phyloP scores from a whole-genome alignment of 2,329 filamentous ascomycete genomes.

The Paraphoma sp. region DNA sequence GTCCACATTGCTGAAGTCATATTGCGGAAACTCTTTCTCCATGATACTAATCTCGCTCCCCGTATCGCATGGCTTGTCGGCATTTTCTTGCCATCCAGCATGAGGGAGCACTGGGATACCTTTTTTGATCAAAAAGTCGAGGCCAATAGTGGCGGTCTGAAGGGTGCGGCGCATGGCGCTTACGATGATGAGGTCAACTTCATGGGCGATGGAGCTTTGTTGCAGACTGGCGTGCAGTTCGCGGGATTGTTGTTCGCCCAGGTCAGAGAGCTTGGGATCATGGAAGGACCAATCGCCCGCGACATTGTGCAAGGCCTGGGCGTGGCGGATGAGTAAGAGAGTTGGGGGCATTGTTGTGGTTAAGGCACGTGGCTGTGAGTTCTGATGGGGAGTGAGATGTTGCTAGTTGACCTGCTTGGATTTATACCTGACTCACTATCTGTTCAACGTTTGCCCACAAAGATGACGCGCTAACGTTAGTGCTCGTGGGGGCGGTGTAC shows the following conservation, averaged over 20 bases:
- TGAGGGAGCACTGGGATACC: constrained; percentile 61
- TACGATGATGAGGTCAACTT: constrained; percentile 64
- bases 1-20: constrained; percentile 66
- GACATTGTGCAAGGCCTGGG: constrained; percentile 54
- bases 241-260: constrained; percentile 50
- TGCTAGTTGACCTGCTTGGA: background rate
- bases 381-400: background rate
- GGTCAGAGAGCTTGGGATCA: constrained; percentile 52
- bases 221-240: constrained; percentile 49
- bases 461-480: constrained; percentile 12
- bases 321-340: constrained; percentile 54
- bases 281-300: constrained; percentile 49
- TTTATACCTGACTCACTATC: background rate
- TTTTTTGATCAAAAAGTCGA: constrained; percentile 64
- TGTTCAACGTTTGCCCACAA: background rate
- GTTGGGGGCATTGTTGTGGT: constrained; percentile 49
- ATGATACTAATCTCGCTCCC: constrained; percentile 59
- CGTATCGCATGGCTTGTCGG: constrained; percentile 65
- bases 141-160: constrained; percentile 65
- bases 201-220: constrained; percentile 45
- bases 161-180: constrained; percentile 71
- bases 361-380: background rate
- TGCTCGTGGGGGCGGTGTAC: constrained; percentile 17
- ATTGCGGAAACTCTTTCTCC: constrained; percentile 57
- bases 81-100: constrained; percentile 68